These are phyloP conservation scores for Alternaria angustiovoidea DNA, from an alignment of 2,329 filamentous ascomycete species.

Conservation along the genomic window DNA sequence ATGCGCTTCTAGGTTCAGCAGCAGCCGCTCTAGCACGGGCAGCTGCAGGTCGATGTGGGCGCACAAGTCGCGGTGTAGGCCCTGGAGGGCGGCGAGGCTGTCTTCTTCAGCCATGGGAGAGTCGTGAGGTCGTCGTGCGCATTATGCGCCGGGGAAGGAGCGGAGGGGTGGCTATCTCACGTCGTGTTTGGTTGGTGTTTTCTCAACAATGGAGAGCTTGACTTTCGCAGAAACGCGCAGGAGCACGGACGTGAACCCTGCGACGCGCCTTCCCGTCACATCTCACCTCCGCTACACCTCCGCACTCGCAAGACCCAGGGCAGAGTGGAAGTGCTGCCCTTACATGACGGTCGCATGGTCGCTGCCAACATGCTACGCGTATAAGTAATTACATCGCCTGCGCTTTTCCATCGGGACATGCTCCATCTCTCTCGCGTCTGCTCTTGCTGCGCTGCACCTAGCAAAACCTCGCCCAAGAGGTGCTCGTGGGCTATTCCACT, in stretches of 20 bases:
- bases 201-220: conserved; percentile 23
- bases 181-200: conserved; percentile 35
- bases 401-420: conserved; percentile 5
- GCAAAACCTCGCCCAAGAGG: neutral
- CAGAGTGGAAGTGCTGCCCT: neutral
- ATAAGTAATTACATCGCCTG: neutral
- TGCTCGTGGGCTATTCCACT: neutral
- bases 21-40: conserved; percentile 73
- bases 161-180: conserved; percentile 22
- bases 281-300: conserved; percentile 29
- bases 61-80: conserved; percentile 84
- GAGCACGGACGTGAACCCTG: conserved; percentile 34
- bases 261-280: conserved; percentile 17
- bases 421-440: conserved; percentile 8
- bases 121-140: conserved; percentile 34
- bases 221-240: conserved; percentile 40
- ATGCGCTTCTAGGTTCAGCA: conserved; percentile 70
- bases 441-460: neutral
- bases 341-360: conserved; percentile 6
- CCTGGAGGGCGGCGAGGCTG: conserved; percentile 78
- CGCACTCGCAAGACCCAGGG: conserved; percentile 13
- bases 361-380: neutral
- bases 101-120: conserved; percentile 74
- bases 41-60: conserved; percentile 76
- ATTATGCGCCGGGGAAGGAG: conserved; percentile 37